phyloP scores from a whole-genome alignment of 2,329 filamentous ascomycete genomes.

The Trematosphaeria pertusa region DNA sequence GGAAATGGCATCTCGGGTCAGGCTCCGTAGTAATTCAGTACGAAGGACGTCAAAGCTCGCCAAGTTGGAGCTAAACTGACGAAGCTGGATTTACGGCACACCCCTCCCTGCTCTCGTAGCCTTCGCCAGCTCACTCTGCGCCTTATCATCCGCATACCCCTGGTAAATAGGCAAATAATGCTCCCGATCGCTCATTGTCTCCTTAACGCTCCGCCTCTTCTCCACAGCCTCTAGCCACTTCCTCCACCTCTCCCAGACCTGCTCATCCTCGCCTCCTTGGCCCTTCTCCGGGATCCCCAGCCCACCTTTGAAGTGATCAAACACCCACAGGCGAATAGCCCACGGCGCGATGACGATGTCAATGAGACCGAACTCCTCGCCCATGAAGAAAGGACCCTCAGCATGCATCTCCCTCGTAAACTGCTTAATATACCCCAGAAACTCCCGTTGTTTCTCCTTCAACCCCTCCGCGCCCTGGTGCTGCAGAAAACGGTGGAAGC shows the following conservation, averaged over 20 bases:
- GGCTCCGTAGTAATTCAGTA: too few relatives aligned
- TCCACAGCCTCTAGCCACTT: slow-evolving; percentile 68
- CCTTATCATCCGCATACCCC: slow-evolving; percentile 55
- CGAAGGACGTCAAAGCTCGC: too few relatives aligned
- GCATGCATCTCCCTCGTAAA: slow-evolving; percentile 68
- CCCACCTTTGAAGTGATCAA: slow-evolving; percentile 75
- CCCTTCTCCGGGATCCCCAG: slow-evolving; percentile 58
- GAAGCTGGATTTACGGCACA: slow-evolving; percentile 62
- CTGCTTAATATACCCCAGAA: slow-evolving; percentile 65
- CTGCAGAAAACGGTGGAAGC: slow-evolving; percentile 68
- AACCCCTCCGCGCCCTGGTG: slow-evolving; percentile 47
- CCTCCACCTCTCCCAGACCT: slow-evolving; percentile 69
- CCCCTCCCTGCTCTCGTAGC: slow-evolving; percentile 64
- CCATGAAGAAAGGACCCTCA: slow-evolving; percentile 72
- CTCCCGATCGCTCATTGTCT: slow-evolving; percentile 72
- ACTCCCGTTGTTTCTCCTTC: slow-evolving; percentile 63
- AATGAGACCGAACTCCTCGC: slow-evolving; percentile 67
- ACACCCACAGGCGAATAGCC: slow-evolving; percentile 73
- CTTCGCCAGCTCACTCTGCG: slow-evolving; percentile 57
- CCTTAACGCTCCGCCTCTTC: slow-evolving; percentile 66
- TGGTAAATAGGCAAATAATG: slow-evolving; percentile 73
- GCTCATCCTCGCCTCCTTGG: slow-evolving; percentile 60
- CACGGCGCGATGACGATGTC: slow-evolving; percentile 77
- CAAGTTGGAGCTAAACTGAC: too few relatives aligned
- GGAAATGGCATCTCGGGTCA: too few relatives aligned